Base-by-base conservation (phyloP, 2,329 filamentous ascomycete genomes). In the Tolypocladium cylindrosporum region DNA sequence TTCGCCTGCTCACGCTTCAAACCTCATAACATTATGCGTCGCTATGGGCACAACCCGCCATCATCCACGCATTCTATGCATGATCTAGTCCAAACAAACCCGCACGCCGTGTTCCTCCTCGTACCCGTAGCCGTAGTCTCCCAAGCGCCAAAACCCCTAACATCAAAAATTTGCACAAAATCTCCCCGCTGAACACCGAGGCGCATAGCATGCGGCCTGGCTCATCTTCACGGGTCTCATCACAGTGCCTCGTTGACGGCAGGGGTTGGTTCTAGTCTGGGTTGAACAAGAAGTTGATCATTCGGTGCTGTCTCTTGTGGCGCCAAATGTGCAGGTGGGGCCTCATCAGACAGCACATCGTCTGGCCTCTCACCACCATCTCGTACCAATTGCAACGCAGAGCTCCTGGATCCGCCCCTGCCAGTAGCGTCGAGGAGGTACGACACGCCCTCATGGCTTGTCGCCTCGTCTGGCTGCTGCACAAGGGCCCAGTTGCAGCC, bases 401-500 rank as follows among this genome's bases (percentile, higher is more conserved):
- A 21, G 10, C 19, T 13, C 2, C 19, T 14, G 11, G 31, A 1
- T 21, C 4, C 31, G 19, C 13, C 19, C 7, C 11, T 21, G 5
- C 31, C 19, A 31, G 31, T 31, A 8, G 31, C 4, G 19, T 36
- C 19, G 19, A 37, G 48, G 31, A 19, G 21, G 31, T 21, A 52
- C 48, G 19, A 52, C 6, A 16, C 27, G 6, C 24, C 13, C 8
- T 34, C 48, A 11, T 2, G 19, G 19, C 48, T 37, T 52, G 31
- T 14, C 19, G 19, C 48, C 31, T 52, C 48, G 11, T 57, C 57
- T 21, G 19, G 48, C 34, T 42, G 54, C 34, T 60, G 39, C 4
- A 62, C 53, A 27, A 62, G 24, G 11, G 55, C 60, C 60, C 61
- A 63, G 8, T 55, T 60, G 45, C 58, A 55, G 45, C 58, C 42